phyloP scores from a whole-genome alignment of 768 basidiomycete species.

The Amanita brunnescens region DNA sequence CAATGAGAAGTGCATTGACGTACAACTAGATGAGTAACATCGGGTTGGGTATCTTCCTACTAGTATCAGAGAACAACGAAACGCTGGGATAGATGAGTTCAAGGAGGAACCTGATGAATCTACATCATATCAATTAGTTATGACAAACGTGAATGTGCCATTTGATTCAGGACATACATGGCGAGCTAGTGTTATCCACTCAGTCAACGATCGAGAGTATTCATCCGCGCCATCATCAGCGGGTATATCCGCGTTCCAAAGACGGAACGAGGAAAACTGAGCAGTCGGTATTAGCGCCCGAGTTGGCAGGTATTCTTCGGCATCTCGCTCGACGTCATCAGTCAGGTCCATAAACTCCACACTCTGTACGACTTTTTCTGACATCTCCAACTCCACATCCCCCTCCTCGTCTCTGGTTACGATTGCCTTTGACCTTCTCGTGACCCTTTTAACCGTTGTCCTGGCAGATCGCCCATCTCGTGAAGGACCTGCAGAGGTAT shows the following conservation, averaged over 20 bases:
- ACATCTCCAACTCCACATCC: conserved; percentile 13
- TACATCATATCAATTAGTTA: neutral
- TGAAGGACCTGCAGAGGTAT: neutral
- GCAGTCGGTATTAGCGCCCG: conserved; percentile 38
- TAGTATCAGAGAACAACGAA: no score
- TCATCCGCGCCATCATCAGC: conserved; percentile 66
- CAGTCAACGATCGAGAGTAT: conserved; percentile 55
- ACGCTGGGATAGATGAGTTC: neutral
- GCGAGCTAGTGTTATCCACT: conserved; percentile 60
- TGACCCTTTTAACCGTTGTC: conserved; percentile 11
- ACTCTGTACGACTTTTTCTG: conserved; percentile 18
- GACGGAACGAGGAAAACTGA: conserved; percentile 56
- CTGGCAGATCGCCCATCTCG: neutral
- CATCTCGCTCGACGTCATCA: conserved; percentile 14
- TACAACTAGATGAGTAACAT: no score
- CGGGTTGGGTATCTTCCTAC: no score
- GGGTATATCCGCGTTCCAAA: conserved; percentile 70
- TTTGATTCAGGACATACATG: conserved; percentile 45
- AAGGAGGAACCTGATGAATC: neutral
- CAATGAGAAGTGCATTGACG: no score
- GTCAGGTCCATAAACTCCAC: conserved; percentile 19
- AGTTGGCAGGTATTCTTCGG: conserved; percentile 17
- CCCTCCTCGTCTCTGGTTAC: conserved; percentile 16
- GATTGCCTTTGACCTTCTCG: conserved; percentile 19
- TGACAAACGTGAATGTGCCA: neutral